Conservation (phyloP, 2,329 filamentous ascomycete species). For the Hansfordia pulvinata region DNA sequence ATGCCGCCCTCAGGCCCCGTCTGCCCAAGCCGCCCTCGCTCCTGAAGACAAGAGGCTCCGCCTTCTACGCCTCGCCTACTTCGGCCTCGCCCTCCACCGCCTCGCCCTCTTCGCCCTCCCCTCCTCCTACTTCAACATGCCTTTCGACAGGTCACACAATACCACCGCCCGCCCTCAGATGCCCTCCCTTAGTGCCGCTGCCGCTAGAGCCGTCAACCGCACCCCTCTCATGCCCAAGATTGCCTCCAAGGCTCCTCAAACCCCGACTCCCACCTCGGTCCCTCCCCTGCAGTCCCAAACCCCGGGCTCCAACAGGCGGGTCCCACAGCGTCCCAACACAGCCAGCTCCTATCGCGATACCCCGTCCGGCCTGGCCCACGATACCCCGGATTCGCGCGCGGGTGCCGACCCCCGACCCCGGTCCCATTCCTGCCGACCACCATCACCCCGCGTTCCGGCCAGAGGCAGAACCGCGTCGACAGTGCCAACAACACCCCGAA, state of each 20-base stretch:
- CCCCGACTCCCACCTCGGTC: constrained; percentile 14
- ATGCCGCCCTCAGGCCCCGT: too few relatives aligned
- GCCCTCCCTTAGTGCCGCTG: constrained; percentile 53
- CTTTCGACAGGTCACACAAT: constrained; percentile 29
- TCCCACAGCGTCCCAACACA: constrained; percentile 10
- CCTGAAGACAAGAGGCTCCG: too few relatives aligned
- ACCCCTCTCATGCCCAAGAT: constrained; percentile 42
- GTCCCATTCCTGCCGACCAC: constrained; percentile 49
- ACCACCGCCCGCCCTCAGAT: constrained; percentile 45
- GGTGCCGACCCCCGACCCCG: too few relatives aligned
- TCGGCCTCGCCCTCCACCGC: too few relatives aligned
- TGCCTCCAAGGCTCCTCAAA: constrained; percentile 23
- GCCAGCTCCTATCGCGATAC: constrained; percentile 18
- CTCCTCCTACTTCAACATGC: too few relatives aligned
- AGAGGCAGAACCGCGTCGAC: constrained; percentile 57
- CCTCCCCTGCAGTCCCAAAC: too few relatives aligned
- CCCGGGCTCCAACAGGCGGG: constrained; percentile 18
- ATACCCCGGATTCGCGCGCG: too few relatives aligned
- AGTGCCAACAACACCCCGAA: constrained; percentile 54
- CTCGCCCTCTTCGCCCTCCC: too few relatives aligned
- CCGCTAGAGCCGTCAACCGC: constrained; percentile 36
- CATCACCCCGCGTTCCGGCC: constrained; percentile 66
- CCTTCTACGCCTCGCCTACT: too few relatives aligned
- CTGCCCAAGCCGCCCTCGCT: too few relatives aligned
- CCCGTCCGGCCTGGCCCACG: constrained; percentile 18